Evolutionary conservation across 495 filamentous ascomycete species (phyloP).

Genomic region (Lentithecium fluviatile): DNA sequence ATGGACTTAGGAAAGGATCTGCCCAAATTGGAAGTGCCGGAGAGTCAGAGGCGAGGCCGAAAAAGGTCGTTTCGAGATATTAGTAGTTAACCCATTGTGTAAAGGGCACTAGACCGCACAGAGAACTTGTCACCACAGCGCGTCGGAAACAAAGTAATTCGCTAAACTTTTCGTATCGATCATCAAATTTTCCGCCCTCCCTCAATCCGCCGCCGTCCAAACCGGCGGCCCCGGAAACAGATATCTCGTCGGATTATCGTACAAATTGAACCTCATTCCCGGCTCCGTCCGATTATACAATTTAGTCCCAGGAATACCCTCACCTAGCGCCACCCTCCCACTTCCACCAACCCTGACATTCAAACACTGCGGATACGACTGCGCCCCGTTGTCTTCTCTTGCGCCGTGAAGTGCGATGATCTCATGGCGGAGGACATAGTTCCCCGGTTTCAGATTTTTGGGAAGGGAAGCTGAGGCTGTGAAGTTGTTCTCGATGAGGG

Average conservation of each 20-base stretch:
- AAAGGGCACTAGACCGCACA: too few species aligned
- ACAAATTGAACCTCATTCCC: conserved; percentile 25
- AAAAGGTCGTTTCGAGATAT: too few species aligned
- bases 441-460: conserved; percentile 11
- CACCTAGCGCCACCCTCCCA: background rate
- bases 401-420: conserved; percentile 28
- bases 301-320: conserved; percentile 6
- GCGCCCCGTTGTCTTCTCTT: conserved; percentile 15
- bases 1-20: too few species aligned
- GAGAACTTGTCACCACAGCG: too few species aligned
- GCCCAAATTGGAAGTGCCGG: too few species aligned
- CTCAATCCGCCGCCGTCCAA: conserved; percentile 18
- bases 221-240: conserved; percentile 9
- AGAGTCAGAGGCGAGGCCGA: too few species aligned
- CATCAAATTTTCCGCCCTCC: too few species aligned
- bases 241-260: conserved; percentile 8
- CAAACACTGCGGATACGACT: conserved; percentile 26
- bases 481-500: conserved; percentile 18
- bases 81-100: too few species aligned
- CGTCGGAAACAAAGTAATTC: too few species aligned
- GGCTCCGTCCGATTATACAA: conserved; percentile 17
- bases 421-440: conserved; percentile 30
- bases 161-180: too few species aligned
- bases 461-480: conserved; percentile 5
- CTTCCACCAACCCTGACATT: conserved; percentile 22